Evolutionary conservation across 306 rosid genomes (phyloP), one percentile per base, ranked within the genome.

Genomic region (Cercis canadensis): DNA sequence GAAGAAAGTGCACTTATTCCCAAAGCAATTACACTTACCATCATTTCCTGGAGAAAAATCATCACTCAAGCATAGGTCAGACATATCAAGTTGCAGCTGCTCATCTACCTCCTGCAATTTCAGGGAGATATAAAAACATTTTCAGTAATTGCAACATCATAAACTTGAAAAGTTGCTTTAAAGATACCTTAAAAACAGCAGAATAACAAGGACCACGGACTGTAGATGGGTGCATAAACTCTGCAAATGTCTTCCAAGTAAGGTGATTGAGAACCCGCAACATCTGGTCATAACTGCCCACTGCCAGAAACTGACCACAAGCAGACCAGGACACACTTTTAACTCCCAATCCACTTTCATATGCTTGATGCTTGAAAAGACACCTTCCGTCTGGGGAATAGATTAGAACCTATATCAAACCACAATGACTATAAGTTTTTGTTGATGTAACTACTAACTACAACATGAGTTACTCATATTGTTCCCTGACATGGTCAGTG

Each of bases 221-320:
- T 11, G 89, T 83, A 74, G 86, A 79, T 32, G 81, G 85, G 62
- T 93, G 98, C 90, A 90, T 74, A 65, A 93, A 85, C 84, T 93
- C 98, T n/a, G 98, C 98, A 84, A 93, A 93, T 71, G 97, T 93
- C 78, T 88, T 93, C 98, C 98, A 93, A 66, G 97, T 93, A 39
- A 93, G 83, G 78, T 87, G 98, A 87, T 87, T 89, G 70, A 93
- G 82, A 75, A 90, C 96, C 75, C 97, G 89, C 92, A 94, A 79
- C 95, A 87, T 94, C 84, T 94, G 96, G 71, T 94, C 99, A 79
- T 90, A 94, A 77, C 98, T 93, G 51, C 98, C 97, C 54, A 93
- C 98, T 31, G 98, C 97, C 24, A 93, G 87, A 84, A 84, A 93
- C 75, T 89, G 97, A 36, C 98, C 98, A 86, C 97, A 93, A 39